Base-by-base conservation (phyloP, 305 asterid genomes). In the Fraxinus dipetala region DNA sequence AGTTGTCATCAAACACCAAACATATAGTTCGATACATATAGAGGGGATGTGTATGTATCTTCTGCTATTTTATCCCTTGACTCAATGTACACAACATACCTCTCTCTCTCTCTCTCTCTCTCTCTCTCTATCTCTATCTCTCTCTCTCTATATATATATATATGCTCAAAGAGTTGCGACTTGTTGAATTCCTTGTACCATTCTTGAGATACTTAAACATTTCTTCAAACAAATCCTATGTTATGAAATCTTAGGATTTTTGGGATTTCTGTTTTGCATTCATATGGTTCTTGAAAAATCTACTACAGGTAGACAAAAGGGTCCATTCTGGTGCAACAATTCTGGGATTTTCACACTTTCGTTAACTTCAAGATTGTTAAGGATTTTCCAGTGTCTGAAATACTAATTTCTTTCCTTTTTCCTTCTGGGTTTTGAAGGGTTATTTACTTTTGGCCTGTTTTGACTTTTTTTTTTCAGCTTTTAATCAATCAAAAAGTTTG, bases 51-150 rank as follows among this genome's bases (percentile, higher is more conserved):
- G 61, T 48, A 16, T 14, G 22, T 48, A 4, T 48, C 61, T 48
- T 16, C 22, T 16, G 22, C 61, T 51, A 51, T 81, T 82, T 85
- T 85, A 80, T 87, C 91, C 82, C 91, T 90, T 87, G 90, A 89
- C 89, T 85, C 84, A 75, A 61, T 79, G 63, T 59, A 81, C 81
- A 77, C 70, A 76, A 40, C 69, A n/a, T 18, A 2, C 34, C 14
- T 6, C 14, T 24, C 77, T 1, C 70, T 10, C 65, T 16, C 35
- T 3, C 75, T 18, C 70, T 0, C n/a, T 5, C 78, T 28, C 40
- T 18, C 67, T 18, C 67, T 34, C 36, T 26, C 28, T 26, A 0
- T 26, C 28, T 26, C n/a, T n/a, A n/a, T n/a, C n/a, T n/a, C n/a
- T n/a, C n/a, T 43, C 54, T 10, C 54, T 43, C 5, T 22, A 9